Conservation (phyloP, 306 rosid species). For the Prunus salicina region DNA sequence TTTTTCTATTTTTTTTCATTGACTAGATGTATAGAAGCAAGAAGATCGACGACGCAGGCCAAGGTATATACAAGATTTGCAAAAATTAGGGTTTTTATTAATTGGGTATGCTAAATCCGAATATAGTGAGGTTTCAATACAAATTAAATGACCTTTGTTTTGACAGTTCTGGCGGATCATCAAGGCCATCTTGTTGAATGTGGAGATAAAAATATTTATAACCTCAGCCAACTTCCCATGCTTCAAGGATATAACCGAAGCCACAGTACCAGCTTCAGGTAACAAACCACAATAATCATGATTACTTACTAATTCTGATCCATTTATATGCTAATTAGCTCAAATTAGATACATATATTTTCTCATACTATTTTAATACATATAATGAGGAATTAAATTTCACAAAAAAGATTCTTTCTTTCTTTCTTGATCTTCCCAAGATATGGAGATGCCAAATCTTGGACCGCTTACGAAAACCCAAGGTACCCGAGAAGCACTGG, state of each 20-base stretch:
- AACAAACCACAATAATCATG: background rate
- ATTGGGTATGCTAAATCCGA: background rate
- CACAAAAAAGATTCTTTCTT: background rate
- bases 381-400: background rate
- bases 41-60: conserved; percentile 63
- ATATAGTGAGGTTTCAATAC: background rate
- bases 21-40: conserved; percentile 87
- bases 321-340: no score
- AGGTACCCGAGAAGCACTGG: conserved; percentile 33
- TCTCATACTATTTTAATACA: background rate
- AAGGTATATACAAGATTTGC: conserved; percentile 47
- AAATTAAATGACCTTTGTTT: conserved; percentile 2
- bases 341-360: no score
- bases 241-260: conserved; percentile 66
- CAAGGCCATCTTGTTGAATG: conserved; percentile 59
- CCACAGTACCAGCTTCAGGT: conserved; percentile 51
- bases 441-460: conserved; percentile 37
- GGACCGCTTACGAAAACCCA: conserved; percentile 44
- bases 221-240: conserved; percentile 83
- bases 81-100: conserved; percentile 23
- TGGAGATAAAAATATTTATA: conserved; percentile 74
- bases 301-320: background rate
- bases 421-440: conserved; percentile 13
- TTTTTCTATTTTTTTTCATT: background rate
- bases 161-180: conserved; percentile 51